phyloP scores from a whole-genome alignment of 805 yeast species.

The Isabelozyma rhagii region DNA sequence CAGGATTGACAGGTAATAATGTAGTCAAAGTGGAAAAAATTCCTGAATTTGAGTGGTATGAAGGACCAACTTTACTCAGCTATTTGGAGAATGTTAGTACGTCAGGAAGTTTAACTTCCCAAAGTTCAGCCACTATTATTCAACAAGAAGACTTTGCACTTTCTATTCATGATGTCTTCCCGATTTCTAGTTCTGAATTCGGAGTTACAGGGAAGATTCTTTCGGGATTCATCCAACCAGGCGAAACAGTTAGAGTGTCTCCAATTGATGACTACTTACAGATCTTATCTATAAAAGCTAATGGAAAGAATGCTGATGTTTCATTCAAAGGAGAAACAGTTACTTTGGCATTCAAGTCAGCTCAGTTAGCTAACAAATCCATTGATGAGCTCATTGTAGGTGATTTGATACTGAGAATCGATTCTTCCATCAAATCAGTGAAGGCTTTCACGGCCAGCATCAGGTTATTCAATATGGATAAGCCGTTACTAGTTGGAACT shows the following conservation, averaged over 20 bases:
- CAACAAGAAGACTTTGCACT: conserved; percentile 48
- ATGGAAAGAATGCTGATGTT: conserved; percentile 45
- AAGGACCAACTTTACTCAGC: conserved; percentile 41
- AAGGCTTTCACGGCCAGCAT: conserved; percentile 25
- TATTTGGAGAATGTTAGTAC: conserved; percentile 33
- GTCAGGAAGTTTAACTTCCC: conserved; percentile 8
- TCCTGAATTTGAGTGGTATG: conserved; percentile 45
- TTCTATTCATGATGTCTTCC: conserved; percentile 60
- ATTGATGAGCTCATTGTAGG: conserved; percentile 62
- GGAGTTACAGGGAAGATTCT: conserved; percentile 62
- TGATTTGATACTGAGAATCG: conserved; percentile 39
- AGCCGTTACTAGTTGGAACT: conserved; percentile 79
- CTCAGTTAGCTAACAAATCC: conserved; percentile 47
- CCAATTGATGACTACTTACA: conserved; percentile 49
- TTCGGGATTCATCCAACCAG: conserved; percentile 67
- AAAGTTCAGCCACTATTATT: conserved; percentile 12
- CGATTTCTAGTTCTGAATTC: conserved; percentile 46
- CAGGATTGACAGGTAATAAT: conserved; percentile 68
- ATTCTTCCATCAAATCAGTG: conserved; percentile 22
- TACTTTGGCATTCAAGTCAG: conserved; percentile 44
- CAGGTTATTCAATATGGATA: conserved; percentile 41
- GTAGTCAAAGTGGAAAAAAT: conserved; percentile 44
- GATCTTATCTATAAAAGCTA: conserved; percentile 37
- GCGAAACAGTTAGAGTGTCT: conserved; percentile 57
- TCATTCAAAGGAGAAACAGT: conserved; percentile 60